A percentile compares a stretch with the other conserved stretches of the same genome.
Conservation (phyloP, 1,139 yeast genomes). For the Fermentozyma sake region DNA sequence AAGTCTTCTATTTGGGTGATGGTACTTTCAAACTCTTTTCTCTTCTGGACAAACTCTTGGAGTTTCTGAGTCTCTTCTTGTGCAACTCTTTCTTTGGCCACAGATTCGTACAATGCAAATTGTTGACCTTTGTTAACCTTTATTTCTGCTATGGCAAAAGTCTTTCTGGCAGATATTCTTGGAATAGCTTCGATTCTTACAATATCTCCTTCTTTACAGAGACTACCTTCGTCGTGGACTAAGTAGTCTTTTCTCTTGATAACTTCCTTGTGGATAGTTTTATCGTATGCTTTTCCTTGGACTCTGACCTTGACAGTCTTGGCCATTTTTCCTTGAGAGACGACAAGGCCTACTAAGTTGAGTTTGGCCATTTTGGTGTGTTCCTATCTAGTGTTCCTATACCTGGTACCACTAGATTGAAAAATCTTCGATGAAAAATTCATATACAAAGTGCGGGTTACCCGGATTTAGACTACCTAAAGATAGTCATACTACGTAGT, state of each 20-base stretch:
- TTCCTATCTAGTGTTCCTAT: too few relatives aligned
- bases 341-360: constrained; percentile 86
- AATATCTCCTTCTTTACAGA: constrained; percentile 92
- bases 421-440: too few relatives aligned
- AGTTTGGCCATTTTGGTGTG: constrained; percentile 72
- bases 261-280: constrained; percentile 69
- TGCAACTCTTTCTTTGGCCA: constrained; percentile 64
- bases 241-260: constrained; percentile 77
- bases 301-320: constrained; percentile 95
- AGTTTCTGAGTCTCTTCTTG: constrained; percentile 56
- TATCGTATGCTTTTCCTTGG: constrained; percentile 64
- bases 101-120: constrained; percentile 72
- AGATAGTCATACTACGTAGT: too few relatives aligned
- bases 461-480: too few relatives aligned
- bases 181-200: constrained; percentile 91
- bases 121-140: constrained; percentile 87
- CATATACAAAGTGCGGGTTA: neutral
- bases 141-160: constrained; percentile 92
- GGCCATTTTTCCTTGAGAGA: constrained; percentile 93
- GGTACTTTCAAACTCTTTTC: constrained; percentile 32
- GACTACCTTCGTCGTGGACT: constrained; percentile 90
- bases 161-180: constrained; percentile 76
- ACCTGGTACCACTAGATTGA: too few relatives aligned
- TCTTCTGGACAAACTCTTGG: constrained; percentile 43
- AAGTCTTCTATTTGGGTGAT: constrained; percentile 47